phyloP scores from a whole-genome alignment of 176 grass and related monocot species.

The Saccharum officinarum region DNA sequence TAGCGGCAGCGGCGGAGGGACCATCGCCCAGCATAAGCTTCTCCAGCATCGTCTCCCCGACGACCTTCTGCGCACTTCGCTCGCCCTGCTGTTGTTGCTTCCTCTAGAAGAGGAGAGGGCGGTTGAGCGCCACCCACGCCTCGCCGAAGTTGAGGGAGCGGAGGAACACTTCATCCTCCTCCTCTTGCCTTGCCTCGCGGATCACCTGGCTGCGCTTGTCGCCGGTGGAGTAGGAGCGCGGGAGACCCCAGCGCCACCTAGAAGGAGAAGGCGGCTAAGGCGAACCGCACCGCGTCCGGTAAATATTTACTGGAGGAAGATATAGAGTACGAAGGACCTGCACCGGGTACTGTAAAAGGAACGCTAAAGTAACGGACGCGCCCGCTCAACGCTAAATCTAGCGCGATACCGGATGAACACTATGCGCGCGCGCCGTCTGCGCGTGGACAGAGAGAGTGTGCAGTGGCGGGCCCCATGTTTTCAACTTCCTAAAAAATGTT shows the following conservation, averaged over 20 bases:
- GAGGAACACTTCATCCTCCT: constrained; percentile 70
- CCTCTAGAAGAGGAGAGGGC: not conserved
- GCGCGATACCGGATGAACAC: too few relatives aligned
- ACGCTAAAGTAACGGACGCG: too few relatives aligned
- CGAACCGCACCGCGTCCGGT: too few relatives aligned
- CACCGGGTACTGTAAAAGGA: too few relatives aligned
- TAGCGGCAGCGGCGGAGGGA: not conserved
- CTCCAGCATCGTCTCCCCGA: constrained; percentile 60
- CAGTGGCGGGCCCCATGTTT: too few relatives aligned
- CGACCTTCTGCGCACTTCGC: constrained; percentile 32
- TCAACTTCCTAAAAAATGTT: too few relatives aligned
- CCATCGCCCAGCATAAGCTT: constrained; percentile 62
- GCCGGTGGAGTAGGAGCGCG: constrained; percentile 29
- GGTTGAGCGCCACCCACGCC: not conserved
- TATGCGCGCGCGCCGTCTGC: too few relatives aligned
- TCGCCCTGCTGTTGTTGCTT: not conserved
- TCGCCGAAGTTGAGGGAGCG: constrained; percentile 60
- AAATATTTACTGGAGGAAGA: too few relatives aligned
- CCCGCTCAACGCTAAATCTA: too few relatives aligned
- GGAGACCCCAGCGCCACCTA: not conserved
- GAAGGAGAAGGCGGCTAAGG: constrained; percentile 23
- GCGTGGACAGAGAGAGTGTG: too few relatives aligned
- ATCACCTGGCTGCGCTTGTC: constrained; percentile 44
- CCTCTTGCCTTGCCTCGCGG: constrained; percentile 47
- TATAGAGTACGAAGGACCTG: too few relatives aligned